Base-by-base conservation (phyloP, 345 rosid genomes). In the Tarenaya hassleriana region DNA sequence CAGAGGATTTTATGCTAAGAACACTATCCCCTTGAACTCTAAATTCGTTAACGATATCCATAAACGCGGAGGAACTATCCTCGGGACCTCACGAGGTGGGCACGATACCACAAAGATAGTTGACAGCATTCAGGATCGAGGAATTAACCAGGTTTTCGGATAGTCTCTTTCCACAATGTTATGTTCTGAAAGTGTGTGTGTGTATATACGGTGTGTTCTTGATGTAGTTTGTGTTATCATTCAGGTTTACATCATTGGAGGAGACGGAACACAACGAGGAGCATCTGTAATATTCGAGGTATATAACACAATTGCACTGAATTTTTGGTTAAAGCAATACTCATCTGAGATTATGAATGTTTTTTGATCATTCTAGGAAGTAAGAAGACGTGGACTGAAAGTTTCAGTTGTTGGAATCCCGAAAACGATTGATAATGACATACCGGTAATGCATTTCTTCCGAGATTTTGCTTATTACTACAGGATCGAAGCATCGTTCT, bases 101-200 rank as follows among this genome's bases (percentile, higher is more conserved):
- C 81, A 87, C 48, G 90, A 82, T 74, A 87, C 88, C 13, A 45
- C 66, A 5, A 87, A 87, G 80, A 91, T 87, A 33, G 96, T 91
- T 55, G 92, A 87, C 68, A 91, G 95, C 80, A 87, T 91, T 66
- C 95, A 87, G 61, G 98, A 87, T 50, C 77, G 96, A 4, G 98
- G 98, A 62, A 91, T 91, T 41, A 91, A 87, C 68, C 95, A 84
- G 83, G 97, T 79, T 6, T 8, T 50, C 47, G 50, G 38, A 29
- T 11, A 37, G 19, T 45, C 13, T 37, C 3, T 10, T 24, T 19
- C 34, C 24, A 41, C n/a, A 15, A 18, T 0, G 12, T 16, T 46
- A 7, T 19, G 11, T 56, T 10, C 11, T 4, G 0, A 44, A 40
- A 4, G 9, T 0, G 14, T n/a, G n/a, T n/a, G n/a, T n/a, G n/a